phyloP scores from a whole-genome alignment of 345 rosid species.

The Tarenaya hassleriana region DNA sequence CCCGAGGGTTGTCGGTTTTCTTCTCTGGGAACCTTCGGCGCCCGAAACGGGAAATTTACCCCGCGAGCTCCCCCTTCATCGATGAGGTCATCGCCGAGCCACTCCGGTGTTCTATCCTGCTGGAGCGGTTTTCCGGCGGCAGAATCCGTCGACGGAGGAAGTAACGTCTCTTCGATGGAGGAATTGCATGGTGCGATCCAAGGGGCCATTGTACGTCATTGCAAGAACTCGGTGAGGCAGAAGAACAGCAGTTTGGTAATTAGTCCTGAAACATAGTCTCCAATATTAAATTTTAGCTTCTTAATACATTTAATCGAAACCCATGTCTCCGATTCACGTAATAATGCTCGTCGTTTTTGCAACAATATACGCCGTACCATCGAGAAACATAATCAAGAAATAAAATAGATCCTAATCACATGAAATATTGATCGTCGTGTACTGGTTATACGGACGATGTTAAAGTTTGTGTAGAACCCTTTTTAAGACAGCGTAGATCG shows the following conservation, averaged over 20 bases:
- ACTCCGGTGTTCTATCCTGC: constrained; percentile 66
- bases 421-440: too few species aligned
- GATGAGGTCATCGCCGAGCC: constrained; percentile 83
- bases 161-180: constrained; percentile 62
- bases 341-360: too few species aligned
- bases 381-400: too few species aligned
- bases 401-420: too few species aligned
- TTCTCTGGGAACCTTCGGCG: constrained; percentile 85
- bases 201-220: constrained; percentile 87
- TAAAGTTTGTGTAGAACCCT: too few species aligned
- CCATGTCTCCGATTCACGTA: too few species aligned
- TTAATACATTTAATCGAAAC: too few species aligned
- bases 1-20: constrained; percentile 43
- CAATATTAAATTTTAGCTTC: too few species aligned
- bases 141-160: constrained; percentile 9
- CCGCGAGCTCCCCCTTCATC: constrained; percentile 86
- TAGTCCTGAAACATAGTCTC: constrained; percentile 31
- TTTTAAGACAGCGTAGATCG: too few species aligned
- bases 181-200: constrained; percentile 89
- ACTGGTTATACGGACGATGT: too few species aligned
- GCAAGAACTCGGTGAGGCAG: constrained; percentile 72
- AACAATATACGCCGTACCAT: too few species aligned
- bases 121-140: constrained; percentile 30
- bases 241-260: constrained; percentile 37
- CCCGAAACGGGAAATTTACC: constrained; percentile 55